A percentile compares a stretch with the other conserved stretches of the same genome.
These are phyloP conservation scores for Thymus mandschuricus DNA, from an alignment of 257 asterid genomes.

Conservation along the genomic window DNA sequence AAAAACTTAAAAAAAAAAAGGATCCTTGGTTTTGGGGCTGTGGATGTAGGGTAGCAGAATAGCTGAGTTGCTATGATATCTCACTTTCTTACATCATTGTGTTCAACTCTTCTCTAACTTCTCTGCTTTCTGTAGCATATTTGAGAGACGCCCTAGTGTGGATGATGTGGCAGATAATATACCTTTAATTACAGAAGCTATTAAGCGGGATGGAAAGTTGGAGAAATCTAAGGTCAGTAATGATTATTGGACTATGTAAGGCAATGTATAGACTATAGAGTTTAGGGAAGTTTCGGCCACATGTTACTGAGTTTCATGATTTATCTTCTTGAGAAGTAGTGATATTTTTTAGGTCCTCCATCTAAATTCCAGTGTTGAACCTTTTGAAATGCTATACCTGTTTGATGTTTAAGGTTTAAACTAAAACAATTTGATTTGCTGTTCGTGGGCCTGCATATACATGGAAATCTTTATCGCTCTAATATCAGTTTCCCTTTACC, in stretches of 20 bases:
- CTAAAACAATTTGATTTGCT: not conserved
- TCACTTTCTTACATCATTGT: constrained; percentile 1
- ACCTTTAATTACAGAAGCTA: constrained; percentile 60
- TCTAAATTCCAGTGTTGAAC: not conserved
- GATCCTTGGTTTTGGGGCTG: constrained; percentile 1
- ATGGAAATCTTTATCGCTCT: constrained; percentile 9
- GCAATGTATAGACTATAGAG: not conserved
- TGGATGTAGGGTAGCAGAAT: constrained; percentile 11
- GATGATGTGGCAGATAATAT: constrained; percentile 67
- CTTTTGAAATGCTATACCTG: not conserved
- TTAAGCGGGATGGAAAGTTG: constrained; percentile 57
- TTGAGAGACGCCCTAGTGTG: constrained; percentile 65
- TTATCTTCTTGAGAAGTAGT: not conserved
- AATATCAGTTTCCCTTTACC: constrained; percentile 24
- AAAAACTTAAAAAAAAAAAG: not conserved
- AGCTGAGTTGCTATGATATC: constrained; percentile 11
- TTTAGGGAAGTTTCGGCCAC: not conserved
- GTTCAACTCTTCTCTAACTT: constrained; percentile 11
- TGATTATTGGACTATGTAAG: constrained; percentile 18
- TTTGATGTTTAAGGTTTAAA: constrained; percentile 11
- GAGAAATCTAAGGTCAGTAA: constrained; percentile 66
- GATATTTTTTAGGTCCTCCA: constrained; percentile 2
- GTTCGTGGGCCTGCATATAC: constrained; percentile 1
- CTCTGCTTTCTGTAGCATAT: constrained; percentile 46
- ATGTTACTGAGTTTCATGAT: constrained; percentile 16